Percentiles rank a stretch among this genome's conserved stretches.
Conservation (phyloP, 441 rosid genomes). For the Erodium texanum region DNA sequence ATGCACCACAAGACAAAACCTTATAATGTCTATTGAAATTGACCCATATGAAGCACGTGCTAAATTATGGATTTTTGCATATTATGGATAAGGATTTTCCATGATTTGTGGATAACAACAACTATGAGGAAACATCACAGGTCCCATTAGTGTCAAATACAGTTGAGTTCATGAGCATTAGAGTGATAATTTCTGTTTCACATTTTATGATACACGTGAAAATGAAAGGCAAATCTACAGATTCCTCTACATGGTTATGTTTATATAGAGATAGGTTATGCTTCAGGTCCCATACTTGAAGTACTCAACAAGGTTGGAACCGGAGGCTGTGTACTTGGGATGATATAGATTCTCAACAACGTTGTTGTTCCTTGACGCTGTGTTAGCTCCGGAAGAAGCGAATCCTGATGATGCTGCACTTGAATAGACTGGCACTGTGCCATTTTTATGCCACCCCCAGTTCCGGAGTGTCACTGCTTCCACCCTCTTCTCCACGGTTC, state of each 20-base stretch:
- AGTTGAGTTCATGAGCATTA: background rate
- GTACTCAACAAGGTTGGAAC: slow-evolving; percentile 9
- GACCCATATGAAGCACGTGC: background rate
- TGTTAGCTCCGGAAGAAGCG: slow-evolving; percentile 27
- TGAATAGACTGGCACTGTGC: slow-evolving; percentile 19
- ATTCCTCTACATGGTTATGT: background rate
- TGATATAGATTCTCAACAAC: background rate
- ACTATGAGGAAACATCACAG: no score
- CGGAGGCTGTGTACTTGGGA: slow-evolving; percentile 11
- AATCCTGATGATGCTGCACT: slow-evolving; percentile 99
- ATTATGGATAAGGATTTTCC: background rate
- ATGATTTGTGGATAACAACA: no score
- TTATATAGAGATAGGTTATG: background rate
- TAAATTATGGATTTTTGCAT: background rate
- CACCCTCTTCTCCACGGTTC: slow-evolving; percentile 20
- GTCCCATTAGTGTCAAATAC: no score
- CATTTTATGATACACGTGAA: no score
- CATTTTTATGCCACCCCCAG: slow-evolving; percentile 16
- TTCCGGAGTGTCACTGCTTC: no score
- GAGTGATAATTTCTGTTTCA: background rate
- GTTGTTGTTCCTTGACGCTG: background rate
- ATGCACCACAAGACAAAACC: background rate
- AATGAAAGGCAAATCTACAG: background rate
- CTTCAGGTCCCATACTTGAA: slow-evolving; percentile 12
- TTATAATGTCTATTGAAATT: background rate